A percentile compares a stretch with the other conserved stretches of the same genome.
Conservation (phyloP, 2,329 filamentous ascomycete species). For the Ophiosphaerella korrae region DNA sequence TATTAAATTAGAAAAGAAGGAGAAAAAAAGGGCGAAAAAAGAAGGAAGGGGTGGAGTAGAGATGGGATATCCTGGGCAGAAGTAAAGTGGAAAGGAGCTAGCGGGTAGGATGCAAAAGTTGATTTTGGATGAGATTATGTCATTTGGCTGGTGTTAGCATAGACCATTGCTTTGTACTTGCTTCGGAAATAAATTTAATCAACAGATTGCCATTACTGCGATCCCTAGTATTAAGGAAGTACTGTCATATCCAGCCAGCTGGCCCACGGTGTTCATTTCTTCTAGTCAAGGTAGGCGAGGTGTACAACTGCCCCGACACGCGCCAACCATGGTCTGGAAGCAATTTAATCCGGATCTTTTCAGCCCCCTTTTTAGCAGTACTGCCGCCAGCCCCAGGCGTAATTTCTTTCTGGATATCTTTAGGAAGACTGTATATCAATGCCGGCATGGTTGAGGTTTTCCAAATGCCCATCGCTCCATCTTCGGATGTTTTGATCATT, state of each 20-base stretch:
- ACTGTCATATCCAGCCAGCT: background rate
- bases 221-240: background rate
- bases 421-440: slow-evolving; percentile 31
- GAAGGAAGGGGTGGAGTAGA: slow-evolving; percentile 7
- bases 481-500: slow-evolving; percentile 24
- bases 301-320: slow-evolving; percentile 11
- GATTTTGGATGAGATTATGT: too few relatives aligned
- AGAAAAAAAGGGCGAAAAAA: slow-evolving; percentile 22
- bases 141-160: too few relatives aligned
- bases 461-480: slow-evolving; percentile 23
- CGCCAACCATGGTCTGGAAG: slow-evolving; percentile 18
- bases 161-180: too few relatives aligned
- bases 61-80: background rate
- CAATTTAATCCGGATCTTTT: slow-evolving; percentile 15
- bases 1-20: slow-evolving; percentile 8
- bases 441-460: slow-evolving; percentile 41
- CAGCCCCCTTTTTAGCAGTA: background rate
- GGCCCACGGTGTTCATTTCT: background rate
- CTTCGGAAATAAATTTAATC: too few relatives aligned
- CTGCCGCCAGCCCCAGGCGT: background rate
- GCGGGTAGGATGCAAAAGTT: background rate
- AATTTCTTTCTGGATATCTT: slow-evolving; percentile 20
- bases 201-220: too few relatives aligned
- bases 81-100: too few relatives aligned
- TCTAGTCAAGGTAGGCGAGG: background rate